A percentile compares a stretch with the other conserved stretches of the same genome.
Evolutionary conservation across 2,329 filamentous ascomycete species (phyloP).

Genomic region (Ophiosphaerella herpotricha): DNA sequence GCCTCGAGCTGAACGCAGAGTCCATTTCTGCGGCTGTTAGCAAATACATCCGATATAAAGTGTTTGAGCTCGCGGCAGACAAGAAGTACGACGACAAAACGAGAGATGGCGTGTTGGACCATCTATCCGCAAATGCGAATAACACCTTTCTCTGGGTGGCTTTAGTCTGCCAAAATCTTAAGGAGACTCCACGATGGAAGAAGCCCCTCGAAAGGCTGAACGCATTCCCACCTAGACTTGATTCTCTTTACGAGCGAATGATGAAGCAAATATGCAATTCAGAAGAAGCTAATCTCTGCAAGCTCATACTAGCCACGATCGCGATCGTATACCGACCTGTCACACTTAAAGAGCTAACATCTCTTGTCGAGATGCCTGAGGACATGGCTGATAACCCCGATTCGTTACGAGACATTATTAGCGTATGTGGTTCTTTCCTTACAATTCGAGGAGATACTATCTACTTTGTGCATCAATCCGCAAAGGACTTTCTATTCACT

Average conservation of each 20-base stretch:
- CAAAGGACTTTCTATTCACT: conserved; percentile 50
- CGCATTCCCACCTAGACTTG: conserved; percentile 38
- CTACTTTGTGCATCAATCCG: conserved; percentile 41
- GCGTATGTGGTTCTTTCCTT: conserved; percentile 48
- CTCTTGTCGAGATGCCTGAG: conserved; percentile 8
- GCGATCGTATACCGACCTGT: conserved; percentile 20
- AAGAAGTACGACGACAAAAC: conserved; percentile 44
- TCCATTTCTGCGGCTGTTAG: conserved; percentile 42
- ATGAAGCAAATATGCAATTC: conserved; percentile 34
- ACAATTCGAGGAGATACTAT: conserved; percentile 28
- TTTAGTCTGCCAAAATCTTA: conserved; percentile 2
- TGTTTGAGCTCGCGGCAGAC: conserved; percentile 35
- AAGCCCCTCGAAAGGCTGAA: conserved; percentile 2
- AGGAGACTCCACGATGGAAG: conserved; percentile 36
- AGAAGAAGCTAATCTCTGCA: conserved; percentile 26
- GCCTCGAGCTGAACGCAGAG: conserved; percentile 34
- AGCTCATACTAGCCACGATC: conserved; percentile 41
- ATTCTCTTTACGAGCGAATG: conserved; percentile 49
- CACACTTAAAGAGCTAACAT: not conserved
- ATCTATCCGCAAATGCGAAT: too few species aligned
- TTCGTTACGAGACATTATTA: conserved; percentile 4
- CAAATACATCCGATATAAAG: conserved; percentile 46
- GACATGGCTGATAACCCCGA: not conserved
- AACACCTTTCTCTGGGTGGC: too few species aligned
- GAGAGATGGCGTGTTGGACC: conserved; percentile 18